Base-by-base conservation (phyloP, 768 basidiomycete species). In the Candolleomyces efflorescens region DNA sequence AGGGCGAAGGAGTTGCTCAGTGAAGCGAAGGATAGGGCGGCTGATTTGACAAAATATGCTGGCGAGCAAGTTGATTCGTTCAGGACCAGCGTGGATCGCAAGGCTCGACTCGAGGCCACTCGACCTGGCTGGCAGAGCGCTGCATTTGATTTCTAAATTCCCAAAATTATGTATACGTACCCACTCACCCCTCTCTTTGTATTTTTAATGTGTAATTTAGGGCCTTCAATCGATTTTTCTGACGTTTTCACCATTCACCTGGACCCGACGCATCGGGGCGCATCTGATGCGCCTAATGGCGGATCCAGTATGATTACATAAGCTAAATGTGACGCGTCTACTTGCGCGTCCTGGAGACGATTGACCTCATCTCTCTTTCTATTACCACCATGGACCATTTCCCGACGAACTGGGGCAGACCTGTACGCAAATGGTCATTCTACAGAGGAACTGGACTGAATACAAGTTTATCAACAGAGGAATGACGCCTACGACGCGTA, bases 321-420 rank as follows among this genome's bases (percentile, higher is more conserved):
- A 17, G 17, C 18, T 66, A 66, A 22, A 59, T 18, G 57, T 48
- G 66, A 67, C 71, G 68, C 68, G 68, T 69, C 64, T 61, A 61
- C 66, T 69, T 69, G 65, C 68, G 67, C 65, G 65, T 62, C 49
- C 54, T 53, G 49, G 50, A 6, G 38, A n/a, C 59, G 43, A 45
- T 57, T 57, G 39, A 60, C 32, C 22, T 13, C 15, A 20, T 20
- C 41, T 43, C 18, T 47, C 27, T 23, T 36, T 49, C 38, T 55
- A 60, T 53, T 53, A 27, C 49, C 58, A 62, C 43, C 55, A 90
- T 92, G 90, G 89, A 92, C 69, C 90, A 92, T 70, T 89, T 89
- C 72, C 88, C 90, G 37, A 85, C 84, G 36, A 89, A 86, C 77
- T 92, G 90, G 90, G 90, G 90, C 37, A 78, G 86, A 47, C 89